Conservation (phyloP, 73 alveolate genomes). For the Symbiodinium pilosum region DNA sequence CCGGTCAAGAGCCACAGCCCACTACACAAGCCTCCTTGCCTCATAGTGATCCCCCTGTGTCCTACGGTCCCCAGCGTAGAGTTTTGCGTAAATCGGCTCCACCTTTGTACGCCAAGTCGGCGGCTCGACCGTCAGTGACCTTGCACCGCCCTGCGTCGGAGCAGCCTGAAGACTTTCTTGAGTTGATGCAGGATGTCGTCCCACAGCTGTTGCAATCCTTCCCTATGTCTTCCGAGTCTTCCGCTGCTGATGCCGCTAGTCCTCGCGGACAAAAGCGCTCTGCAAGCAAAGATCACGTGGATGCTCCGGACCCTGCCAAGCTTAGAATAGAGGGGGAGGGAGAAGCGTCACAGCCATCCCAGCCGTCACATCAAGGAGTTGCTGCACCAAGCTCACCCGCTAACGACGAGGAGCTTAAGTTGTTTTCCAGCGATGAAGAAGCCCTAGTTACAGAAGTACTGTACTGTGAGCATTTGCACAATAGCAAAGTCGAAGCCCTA, state of each 20-base stretch:
- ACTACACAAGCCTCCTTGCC: too few species aligned
- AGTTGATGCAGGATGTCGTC: background rate
- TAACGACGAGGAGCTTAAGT: too few species aligned
- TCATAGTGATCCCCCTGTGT: too few species aligned
- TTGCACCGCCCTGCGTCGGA: background rate
- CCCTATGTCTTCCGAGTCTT: background rate
- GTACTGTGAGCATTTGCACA: too few species aligned
- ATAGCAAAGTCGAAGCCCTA: background rate
- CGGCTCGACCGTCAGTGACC: background rate
- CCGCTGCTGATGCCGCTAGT: background rate
- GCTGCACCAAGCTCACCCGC: too few species aligned
- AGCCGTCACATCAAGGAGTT: too few species aligned
- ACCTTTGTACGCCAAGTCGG: too few species aligned
- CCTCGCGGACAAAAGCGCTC: background rate
- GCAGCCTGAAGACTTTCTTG: background rate
- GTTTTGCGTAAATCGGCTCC: too few species aligned
- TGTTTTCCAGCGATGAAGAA: too few species aligned
- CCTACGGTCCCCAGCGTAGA: background rate
- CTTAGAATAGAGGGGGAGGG: background rate
- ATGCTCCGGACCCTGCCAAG: background rate
- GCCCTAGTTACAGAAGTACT: background rate
- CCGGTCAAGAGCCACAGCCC: too few species aligned
- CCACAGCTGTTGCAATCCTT: background rate
- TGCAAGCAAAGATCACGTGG: background rate
- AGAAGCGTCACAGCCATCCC: too few species aligned